Percentiles rank a stretch among this genome's conserved stretches.
These are phyloP conservation scores for Endocalyx cinctus DNA, from an alignment of 2,329 filamentous ascomycete species.

Conservation along the genomic window DNA sequence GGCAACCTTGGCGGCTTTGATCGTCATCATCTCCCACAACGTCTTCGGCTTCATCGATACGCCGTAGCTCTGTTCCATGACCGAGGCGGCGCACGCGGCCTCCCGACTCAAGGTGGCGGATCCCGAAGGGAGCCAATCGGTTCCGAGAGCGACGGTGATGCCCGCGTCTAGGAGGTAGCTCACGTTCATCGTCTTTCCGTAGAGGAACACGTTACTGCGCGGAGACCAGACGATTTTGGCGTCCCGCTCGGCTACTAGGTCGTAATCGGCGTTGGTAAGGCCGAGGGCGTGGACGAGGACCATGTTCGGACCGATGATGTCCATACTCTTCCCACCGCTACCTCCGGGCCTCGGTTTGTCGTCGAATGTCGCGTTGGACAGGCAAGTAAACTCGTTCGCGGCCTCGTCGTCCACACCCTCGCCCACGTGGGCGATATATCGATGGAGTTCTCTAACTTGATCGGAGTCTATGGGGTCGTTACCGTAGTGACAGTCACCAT, in stretches of 20 bases:
- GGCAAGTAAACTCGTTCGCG: slow-evolving; percentile 23
- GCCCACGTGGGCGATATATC: slow-evolving; percentile 22
- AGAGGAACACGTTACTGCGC: slow-evolving; percentile 24
- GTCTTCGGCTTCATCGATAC: slow-evolving; percentile 12
- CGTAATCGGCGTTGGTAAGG: slow-evolving; percentile 16
- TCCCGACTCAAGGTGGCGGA: slow-evolving; percentile 24
- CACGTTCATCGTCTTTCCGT: slow-evolving; percentile 24
- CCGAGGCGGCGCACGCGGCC: slow-evolving; percentile 15
- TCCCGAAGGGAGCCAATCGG: slow-evolving; percentile 24
- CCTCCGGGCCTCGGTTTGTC: slow-evolving; percentile 12
- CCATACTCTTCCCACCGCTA: slow-evolving; percentile 19
- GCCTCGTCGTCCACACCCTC: slow-evolving; percentile 23
- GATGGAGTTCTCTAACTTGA: slow-evolving; percentile 9
- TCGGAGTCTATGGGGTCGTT: slow-evolving; percentile 10
- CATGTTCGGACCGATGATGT: slow-evolving; percentile 22
- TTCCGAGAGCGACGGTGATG: slow-evolving; percentile 25
- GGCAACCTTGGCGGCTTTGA: slow-evolving; percentile 37
- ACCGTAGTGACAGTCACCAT: slow-evolving; percentile 25
- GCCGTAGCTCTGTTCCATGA: slow-evolving; percentile 10
- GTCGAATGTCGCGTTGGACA: slow-evolving; percentile 21
- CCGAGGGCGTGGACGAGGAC: slow-evolving; percentile 24
- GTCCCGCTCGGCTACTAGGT: slow-evolving; percentile 21
- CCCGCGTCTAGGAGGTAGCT: slow-evolving; percentile 17
- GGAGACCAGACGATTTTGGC: slow-evolving; percentile 25
- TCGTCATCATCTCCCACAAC: slow-evolving; percentile 34